These are phyloP conservation scores for Entonaema liquescens DNA, from an alignment of 495 filamentous ascomycete genomes.

Conservation along the genomic window DNA sequence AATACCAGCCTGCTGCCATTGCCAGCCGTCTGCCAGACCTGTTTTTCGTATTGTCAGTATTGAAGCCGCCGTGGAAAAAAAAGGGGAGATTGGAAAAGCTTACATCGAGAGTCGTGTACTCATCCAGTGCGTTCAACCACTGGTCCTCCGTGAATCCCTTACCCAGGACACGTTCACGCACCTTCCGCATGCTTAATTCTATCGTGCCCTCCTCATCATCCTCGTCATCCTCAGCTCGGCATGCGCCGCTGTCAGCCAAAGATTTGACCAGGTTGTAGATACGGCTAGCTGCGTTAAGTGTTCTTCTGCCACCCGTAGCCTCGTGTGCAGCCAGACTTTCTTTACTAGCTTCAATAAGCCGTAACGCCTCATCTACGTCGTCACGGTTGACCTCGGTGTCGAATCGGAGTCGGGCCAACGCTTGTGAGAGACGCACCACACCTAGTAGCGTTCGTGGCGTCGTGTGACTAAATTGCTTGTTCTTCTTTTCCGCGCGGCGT, in stretches of 20 bases:
- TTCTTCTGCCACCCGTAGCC: slow-evolving; percentile 60
- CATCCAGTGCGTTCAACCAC: slow-evolving; percentile 82
- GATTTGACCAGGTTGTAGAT: slow-evolving; percentile 93
- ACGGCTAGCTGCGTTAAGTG: slow-evolving; percentile 83
- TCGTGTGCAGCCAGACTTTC: slow-evolving; percentile 77
- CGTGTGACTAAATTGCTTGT: slow-evolving; percentile 91
- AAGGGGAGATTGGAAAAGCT: slow-evolving; percentile 53
- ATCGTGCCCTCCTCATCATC: slow-evolving; percentile 56
- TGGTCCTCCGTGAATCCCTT: slow-evolving; percentile 98
- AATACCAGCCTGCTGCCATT: slow-evolving; percentile 89
- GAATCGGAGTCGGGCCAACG: slow-evolving; percentile 93
- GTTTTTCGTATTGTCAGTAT: slow-evolving; percentile 28
- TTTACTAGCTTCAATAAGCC: slow-evolving; percentile 91
- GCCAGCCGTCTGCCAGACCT: slow-evolving; percentile 96
- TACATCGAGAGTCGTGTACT: slow-evolving; percentile 88
- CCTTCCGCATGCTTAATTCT: slow-evolving; percentile 84
- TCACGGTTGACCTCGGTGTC: slow-evolving; percentile 82
- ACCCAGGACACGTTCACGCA: slow-evolving; percentile 88
- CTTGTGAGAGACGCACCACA: slow-evolving; percentile 91
- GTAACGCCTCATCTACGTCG: slow-evolving; percentile 93
- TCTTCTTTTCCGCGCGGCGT: slow-evolving; percentile 84
- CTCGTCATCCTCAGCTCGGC: slow-evolving; percentile 68
- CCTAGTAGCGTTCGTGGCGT: slow-evolving; percentile 93
- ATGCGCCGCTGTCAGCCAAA: slow-evolving; percentile 79
- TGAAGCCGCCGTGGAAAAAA: slow-evolving; percentile 2